Base-by-base conservation (phyloP, 2,329 filamentous ascomycete species). In the Ascochyta rabiei region DNA sequence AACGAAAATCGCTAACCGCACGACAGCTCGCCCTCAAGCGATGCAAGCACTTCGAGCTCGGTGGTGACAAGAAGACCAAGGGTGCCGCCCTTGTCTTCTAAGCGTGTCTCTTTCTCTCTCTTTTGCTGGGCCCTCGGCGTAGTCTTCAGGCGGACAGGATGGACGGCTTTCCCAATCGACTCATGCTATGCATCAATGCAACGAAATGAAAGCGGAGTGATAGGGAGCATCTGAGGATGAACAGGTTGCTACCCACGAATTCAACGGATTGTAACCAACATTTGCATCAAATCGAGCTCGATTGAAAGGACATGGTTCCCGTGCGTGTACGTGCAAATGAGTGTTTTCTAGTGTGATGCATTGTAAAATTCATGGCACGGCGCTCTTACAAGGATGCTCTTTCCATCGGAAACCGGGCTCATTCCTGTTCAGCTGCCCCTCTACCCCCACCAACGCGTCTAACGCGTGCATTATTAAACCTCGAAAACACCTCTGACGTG, bases 31-130 rank as follows among this genome's bases (percentile, higher is more conserved):
- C 95, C 73, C 86, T 99, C 82, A 99, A 99, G 90, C 91, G 95
- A 80, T 99, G 95, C 92, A 99, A 99, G 90, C 95, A 99, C 88
- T 99, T 99, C 84, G 95, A 99, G 86, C 85, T 99, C 77, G 95
- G 95, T 89, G 95, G 95, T 88, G 95, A 99, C 89, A 99, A 99
- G 93, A 99, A 99, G 91, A 99, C 95, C 76, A 99, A 99, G 92
- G 95, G 95, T 89, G 95, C 95, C 76, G 95, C 95, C 82, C 88
- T 99, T 78, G 95, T 99, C 77, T 99, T 99, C 88, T 99, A 96
- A 89, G 83, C 85, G 81, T 78, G 75, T 81, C 81, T 63, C 68
- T 67, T 74, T 68, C 66, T 74, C 69, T 71, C 67, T 70, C 70
- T 72, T 72, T 72, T 73, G 69, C 66, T 73, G 65, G 70, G 68